These are phyloP conservation scores for Conticribra weissflogii DNA, from an alignment of 108 stramenopile genomes.

Conservation along the genomic window DNA sequence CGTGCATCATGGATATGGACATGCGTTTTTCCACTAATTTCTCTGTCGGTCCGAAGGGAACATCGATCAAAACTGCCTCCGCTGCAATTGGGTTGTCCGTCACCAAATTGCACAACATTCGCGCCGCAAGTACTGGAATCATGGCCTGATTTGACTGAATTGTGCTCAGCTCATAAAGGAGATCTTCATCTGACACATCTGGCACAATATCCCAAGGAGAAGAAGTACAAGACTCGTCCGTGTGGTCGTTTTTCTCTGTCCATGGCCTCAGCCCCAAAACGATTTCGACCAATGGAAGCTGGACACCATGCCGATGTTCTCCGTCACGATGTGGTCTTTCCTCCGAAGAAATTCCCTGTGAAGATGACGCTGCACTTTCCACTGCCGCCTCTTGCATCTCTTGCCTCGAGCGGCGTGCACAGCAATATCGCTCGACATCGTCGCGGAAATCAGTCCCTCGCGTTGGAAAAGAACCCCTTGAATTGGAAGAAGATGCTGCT, in stretches of 20 bases:
- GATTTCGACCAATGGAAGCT: conserved; percentile 30
- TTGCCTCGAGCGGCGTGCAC: conserved; percentile 21
- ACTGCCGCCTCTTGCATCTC: conserved; percentile 41
- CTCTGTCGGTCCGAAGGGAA: conserved; percentile 56
- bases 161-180: too few relatives aligned
- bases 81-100: conserved; percentile 64
- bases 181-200: too few relatives aligned
- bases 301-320: conserved; percentile 20
- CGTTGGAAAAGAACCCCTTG: neutral
- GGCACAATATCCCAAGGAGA: too few relatives aligned
- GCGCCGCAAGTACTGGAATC: conserved; percentile 52
- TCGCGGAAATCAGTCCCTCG: conserved; percentile 14
- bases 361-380: too few relatives aligned
- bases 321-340: too few relatives aligned
- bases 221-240: too few relatives aligned
- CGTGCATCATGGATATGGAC: conserved; percentile 13
- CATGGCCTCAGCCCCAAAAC: conserved; percentile 11
- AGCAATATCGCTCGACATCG: conserved; percentile 30
- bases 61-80: conserved; percentile 31
- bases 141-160: conserved; percentile 16
- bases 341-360: too few relatives aligned
- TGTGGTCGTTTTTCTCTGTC: neutral
- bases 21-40: conserved; percentile 42
- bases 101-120: conserved; percentile 72
- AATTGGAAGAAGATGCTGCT: neutral